A percentile compares a stretch with the other conserved stretches of the same genome.
phyloP scores from a whole-genome alignment of 345 rosid genomes.

The Erysimum cheiranthoides region DNA sequence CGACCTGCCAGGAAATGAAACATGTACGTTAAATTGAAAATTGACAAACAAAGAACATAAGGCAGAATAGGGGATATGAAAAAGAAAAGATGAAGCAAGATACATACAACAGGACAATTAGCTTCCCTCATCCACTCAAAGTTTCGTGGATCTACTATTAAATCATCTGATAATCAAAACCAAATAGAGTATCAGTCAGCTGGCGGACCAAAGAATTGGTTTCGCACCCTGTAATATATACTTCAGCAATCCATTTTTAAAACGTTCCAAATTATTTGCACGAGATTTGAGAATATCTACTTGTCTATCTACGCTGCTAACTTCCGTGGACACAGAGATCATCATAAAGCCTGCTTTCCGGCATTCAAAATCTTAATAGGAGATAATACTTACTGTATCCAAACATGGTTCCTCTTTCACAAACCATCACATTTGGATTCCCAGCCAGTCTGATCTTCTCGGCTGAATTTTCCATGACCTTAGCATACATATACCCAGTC shows the following conservation, averaged over 20 bases:
- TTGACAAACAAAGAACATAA: background rate
- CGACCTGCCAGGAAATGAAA: slow-evolving; percentile 64
- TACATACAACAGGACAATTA: slow-evolving; percentile 92
- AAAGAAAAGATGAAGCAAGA: slow-evolving; percentile 18
- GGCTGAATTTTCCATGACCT: slow-evolving; percentile 92
- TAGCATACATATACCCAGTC: slow-evolving; percentile 38
- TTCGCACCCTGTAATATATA: background rate
- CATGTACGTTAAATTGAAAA: background rate
- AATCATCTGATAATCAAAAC: slow-evolving; percentile 67
- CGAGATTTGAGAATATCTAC: slow-evolving; percentile 30
- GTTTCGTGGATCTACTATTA: slow-evolving; percentile 93
- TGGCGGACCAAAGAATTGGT: background rate
- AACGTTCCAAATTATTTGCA: slow-evolving; percentile 14
- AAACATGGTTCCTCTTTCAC: slow-evolving; percentile 99
- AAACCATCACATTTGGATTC: slow-evolving; percentile 94
- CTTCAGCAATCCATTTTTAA: background rate
- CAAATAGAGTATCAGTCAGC: slow-evolving; percentile 37
- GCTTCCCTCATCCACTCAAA: slow-evolving; percentile 97
- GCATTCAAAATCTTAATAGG: slow-evolving; percentile 8
- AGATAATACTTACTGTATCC: slow-evolving; percentile 84
- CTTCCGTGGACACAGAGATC: slow-evolving; percentile 3
- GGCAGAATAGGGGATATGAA: slow-evolving; percentile 5
- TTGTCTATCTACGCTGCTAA: background rate
- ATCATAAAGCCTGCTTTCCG: background rate
- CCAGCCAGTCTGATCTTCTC: slow-evolving; percentile 95